Evolutionary conservation across 345 rosid genomes (phyloP), one percentile per base, ranked within the genome.

Genomic region (Aquilaria yunnanensis): DNA sequence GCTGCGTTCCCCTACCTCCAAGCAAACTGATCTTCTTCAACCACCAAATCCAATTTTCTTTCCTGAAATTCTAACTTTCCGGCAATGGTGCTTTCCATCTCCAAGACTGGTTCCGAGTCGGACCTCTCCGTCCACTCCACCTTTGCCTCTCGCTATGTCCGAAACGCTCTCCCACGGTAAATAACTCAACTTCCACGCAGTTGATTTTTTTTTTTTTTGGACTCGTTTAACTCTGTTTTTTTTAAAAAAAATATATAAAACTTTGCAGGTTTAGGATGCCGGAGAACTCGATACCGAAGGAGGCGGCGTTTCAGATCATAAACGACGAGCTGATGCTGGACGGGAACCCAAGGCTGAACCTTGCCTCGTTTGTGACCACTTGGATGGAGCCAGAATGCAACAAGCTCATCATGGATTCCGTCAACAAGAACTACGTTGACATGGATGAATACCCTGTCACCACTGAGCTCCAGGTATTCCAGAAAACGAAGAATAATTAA

Each of bases 291-390:
- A 89, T 85, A 37, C 98, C 97, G 1, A 92, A 92, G 72, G 98
- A 92, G 9, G 98, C 98, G 0, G 98, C 98, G 10, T 92, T 45
- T 67, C 98, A 92, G 88, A 89, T 92, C 57, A 92, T 92, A n/a
- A n/a, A n/a, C n/a, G n/a, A n/a, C n/a, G n/a, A n/a, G n/a, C n/a
- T n/a, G n/a, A n/a, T n/a, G n/a, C n/a, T n/a, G n/a, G n/a, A n/a
- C n/a, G n/a, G n/a, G n/a, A n/a, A n/a, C n/a, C n/a, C n/a, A n/a
- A n/a, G n/a, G n/a, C n/a, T n/a, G n/a, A n/a, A n/a, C n/a, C n/a
- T n/a, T n/a, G n/a, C n/a, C n/a, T n/a, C n/a, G n/a, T n/a, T n/a
- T n/a, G n/a, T n/a, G n/a, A n/a, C n/a, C n/a, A n/a, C n/a, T n/a
- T n/a, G n/a, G n/a, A n/a, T n/a, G n/a, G n/a, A n/a, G n/a, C n/a